Conservation (phyloP, 169 alveolate species). For the Plasmodium falciparum region DNA sequence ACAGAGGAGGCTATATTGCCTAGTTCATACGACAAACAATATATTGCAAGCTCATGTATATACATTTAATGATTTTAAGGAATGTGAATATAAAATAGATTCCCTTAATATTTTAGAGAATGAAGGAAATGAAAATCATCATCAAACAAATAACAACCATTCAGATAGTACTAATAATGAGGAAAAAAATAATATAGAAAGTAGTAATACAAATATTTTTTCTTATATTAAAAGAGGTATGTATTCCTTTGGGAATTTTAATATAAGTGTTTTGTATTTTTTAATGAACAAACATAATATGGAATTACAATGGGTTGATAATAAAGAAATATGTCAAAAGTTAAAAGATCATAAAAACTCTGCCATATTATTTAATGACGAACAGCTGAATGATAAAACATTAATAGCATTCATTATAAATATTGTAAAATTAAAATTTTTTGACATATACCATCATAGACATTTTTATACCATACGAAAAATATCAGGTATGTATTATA, state of each 20-base stretch:
- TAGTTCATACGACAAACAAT: conserved; percentile 70
- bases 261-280: conserved; percentile 46
- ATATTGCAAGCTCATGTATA: conserved; percentile 72
- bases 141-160: conserved; percentile 5
- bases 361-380: conserved; percentile 23
- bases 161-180: not conserved
- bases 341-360: conserved; percentile 25
- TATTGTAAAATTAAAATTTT: conserved; percentile 50
- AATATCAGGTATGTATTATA: conserved; percentile 58
- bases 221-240: conserved; percentile 53
- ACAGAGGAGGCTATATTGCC: conserved; percentile 61
- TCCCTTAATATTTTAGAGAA: not conserved
- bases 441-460: conserved; percentile 61
- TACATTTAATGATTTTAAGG: conserved; percentile 51
- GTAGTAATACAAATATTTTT: conserved; percentile 1
- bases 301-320: conserved; percentile 69
- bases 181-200: not conserved
- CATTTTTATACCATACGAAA: conserved; percentile 74
- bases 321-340: conserved; percentile 52
- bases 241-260: conserved; percentile 68
- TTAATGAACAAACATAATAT: conserved; percentile 61
- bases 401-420: conserved; percentile 70
- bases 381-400: conserved; percentile 29
- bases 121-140: not conserved
- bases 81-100: conserved; percentile 25